Evolutionary conservation across 176 grass and related monocot species (phyloP).

Genomic region (Musa itinerans): DNA sequence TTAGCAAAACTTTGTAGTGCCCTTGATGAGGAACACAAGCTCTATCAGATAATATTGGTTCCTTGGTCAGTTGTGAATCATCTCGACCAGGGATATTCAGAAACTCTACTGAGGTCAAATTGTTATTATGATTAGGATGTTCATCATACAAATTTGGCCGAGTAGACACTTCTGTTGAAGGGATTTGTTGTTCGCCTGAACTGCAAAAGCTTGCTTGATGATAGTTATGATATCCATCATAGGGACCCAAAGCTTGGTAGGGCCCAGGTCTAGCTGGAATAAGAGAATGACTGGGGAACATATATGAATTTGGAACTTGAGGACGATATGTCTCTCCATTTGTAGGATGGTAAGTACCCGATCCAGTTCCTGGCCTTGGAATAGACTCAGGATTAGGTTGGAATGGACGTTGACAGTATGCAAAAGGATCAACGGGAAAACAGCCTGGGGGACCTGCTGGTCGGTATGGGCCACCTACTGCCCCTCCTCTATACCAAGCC

Average conservation of each 20-base stretch:
- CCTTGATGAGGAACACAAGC: constrained; percentile 41
- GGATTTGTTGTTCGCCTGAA: constrained; percentile 39
- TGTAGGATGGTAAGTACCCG: constrained; percentile 47
- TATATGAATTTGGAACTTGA: constrained; percentile 47
- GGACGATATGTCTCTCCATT: constrained; percentile 47
- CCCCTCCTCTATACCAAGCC: constrained; percentile 64
- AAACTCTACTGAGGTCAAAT: constrained; percentile 37
- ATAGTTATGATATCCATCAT: constrained; percentile 62
- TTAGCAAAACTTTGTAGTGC: constrained; percentile 67
- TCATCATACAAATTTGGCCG: constrained; percentile 19
- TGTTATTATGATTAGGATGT: constrained; percentile 33
- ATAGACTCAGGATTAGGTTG: constrained; percentile 51
- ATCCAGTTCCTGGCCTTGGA: constrained; percentile 31
- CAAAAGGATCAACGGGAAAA: constrained; percentile 60
- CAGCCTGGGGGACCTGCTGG: constrained; percentile 34
- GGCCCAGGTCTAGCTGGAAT: constrained; percentile 52
- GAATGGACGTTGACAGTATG: constrained; percentile 58
- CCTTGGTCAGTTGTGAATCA: constrained; percentile 23
- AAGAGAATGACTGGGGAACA: constrained; percentile 54
- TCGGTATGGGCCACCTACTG: constrained; percentile 48
- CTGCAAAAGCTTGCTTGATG: constrained; percentile 42
- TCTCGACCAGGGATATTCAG: constrained; percentile 40
- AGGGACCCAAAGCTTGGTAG: constrained; percentile 53
- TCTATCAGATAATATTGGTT: constrained; percentile 30
- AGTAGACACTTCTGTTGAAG: constrained; percentile 33